Evolutionary conservation across 352 stramenopile genomes (phyloP), one percentile per base, ranked within the genome.

Genomic region (Aphanomyces stellatus): DNA sequence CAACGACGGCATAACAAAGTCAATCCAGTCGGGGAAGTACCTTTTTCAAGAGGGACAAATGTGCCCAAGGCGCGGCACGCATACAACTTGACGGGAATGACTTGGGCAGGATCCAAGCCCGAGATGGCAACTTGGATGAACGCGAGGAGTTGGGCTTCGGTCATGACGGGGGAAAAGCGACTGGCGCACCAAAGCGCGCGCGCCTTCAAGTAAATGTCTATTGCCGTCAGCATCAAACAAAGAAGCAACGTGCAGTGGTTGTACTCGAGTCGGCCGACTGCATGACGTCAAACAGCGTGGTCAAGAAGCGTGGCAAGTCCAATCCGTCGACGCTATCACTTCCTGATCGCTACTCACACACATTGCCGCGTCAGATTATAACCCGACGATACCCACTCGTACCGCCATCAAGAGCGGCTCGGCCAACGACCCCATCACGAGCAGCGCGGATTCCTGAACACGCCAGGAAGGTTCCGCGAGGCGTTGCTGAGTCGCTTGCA

Each of bases 111-210:
- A 65, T 91, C 85, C 10, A 93, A 71, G 1, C 85, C 82, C 7
- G 81, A 90, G 46, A 93, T 85, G 2, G 82, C 77, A 4, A 90
- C 76, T 34, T 89, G 75, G 37, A 93, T 60, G 68, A 91, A 91
- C 33, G 74, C 72, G 28, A 81, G 70, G 2, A 93, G 76, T 81
- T 90, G 88, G 22, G 88, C 82, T 25, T 77, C 72, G 48, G 62
- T 84, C 85, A 93, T 93, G 6, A 72, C 81, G 55, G 78, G 80
- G 0, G 79, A 78, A 35, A 93, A 69, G 22, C 81, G 82, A 65
- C 82, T 91, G 3, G 85, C 83, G 62, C 85, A 93, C 85, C 85
- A 93, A 37, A 93, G 57, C 25, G 85, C 85, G 62, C 85, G 81
- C 2, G 82, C 85, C 27, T 81, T 80, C 40, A 93, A 61, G 69